A percentile compares a stretch with the other conserved stretches of the same genome.
phyloP scores from a whole-genome alignment of 2,329 filamentous ascomycete species.

The Fusarium bactridioides region DNA sequence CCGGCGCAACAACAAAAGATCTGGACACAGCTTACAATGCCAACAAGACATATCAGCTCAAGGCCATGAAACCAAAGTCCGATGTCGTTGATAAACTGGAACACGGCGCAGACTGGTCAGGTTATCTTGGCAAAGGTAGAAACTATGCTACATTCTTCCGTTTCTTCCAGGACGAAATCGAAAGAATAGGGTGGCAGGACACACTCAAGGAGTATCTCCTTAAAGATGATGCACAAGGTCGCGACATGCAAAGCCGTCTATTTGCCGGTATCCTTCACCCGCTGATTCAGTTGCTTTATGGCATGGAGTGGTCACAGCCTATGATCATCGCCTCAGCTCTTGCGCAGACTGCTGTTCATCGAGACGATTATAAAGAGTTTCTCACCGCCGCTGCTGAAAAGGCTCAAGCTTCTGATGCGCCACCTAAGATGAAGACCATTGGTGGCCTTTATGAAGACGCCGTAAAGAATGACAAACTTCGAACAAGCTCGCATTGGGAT shows the following conservation, averaged over 20 bases:
- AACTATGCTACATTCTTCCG: conserved; percentile 77
- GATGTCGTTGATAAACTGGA: conserved; percentile 62
- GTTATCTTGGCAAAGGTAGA: conserved; percentile 67
- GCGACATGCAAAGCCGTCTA: conserved; percentile 74
- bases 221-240: conserved; percentile 66
- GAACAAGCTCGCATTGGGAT: conserved; percentile 53
- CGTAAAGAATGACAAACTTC: conserved; percentile 61
- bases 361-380: conserved; percentile 61
- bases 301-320: conserved; percentile 82
- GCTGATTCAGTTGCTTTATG: conserved; percentile 85
- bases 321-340: conserved; percentile 82
- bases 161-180: conserved; percentile 80
- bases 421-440: conserved; percentile 39
- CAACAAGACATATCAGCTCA: conserved; percentile 73
- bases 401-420: conserved; percentile 1
- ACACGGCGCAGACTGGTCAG: conserved; percentile 61
- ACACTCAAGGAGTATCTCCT: conserved; percentile 76
- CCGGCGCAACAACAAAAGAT: conserved; percentile 68
- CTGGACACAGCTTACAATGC: conserved; percentile 71
- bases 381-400: conserved; percentile 61
- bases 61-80: conserved; percentile 55
- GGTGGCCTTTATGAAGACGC: conserved; percentile 69
- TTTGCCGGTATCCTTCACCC: conserved; percentile 68
- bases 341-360: conserved; percentile 78
- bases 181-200: conserved; percentile 64